These are phyloP conservation scores for Agaricus blazei DNA, from an alignment of 768 basidiomycete genomes.

Conservation along the genomic window DNA sequence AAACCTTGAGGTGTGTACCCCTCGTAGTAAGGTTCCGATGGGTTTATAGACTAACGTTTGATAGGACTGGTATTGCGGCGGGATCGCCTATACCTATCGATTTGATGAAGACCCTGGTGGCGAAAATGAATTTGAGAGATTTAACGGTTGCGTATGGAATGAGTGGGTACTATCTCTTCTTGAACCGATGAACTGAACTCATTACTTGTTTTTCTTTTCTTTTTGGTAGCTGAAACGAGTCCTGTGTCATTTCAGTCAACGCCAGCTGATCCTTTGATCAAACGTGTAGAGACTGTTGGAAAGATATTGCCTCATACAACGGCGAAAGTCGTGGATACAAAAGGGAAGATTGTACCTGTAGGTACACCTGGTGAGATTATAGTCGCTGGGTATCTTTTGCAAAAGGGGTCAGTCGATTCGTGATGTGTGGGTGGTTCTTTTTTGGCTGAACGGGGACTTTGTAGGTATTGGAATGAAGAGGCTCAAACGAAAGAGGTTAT, in stretches of 20 bases:
- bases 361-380: conserved; percentile 72
- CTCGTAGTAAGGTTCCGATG: not conserved
- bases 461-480: conserved; percentile 73
- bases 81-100: conserved; percentile 78
- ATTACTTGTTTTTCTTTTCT: no score
- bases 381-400: conserved; percentile 70
- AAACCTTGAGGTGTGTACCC: conserved; percentile 45
- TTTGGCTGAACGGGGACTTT: not conserved
- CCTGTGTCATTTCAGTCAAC: conserved; percentile 84
- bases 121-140: conserved; percentile 60
- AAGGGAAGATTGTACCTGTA: conserved; percentile 63
- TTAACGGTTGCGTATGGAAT: conserved; percentile 82
- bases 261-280: conserved; percentile 59
- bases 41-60: not conserved
- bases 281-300: conserved; percentile 81
- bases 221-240: conserved; percentile 63
- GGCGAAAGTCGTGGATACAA: conserved; percentile 60
- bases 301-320: conserved; percentile 70
- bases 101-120: conserved; percentile 69
- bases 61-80: conserved; percentile 78
- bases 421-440: not conserved
- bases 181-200: no score
- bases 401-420: conserved; percentile 57
- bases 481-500: conserved; percentile 60
- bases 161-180: conserved; percentile 48